Evolutionary conservation across 169 alveolate genomes (phyloP), one percentile per base, ranked within the genome.

Genomic region (Perkinsus olseni): DNA sequence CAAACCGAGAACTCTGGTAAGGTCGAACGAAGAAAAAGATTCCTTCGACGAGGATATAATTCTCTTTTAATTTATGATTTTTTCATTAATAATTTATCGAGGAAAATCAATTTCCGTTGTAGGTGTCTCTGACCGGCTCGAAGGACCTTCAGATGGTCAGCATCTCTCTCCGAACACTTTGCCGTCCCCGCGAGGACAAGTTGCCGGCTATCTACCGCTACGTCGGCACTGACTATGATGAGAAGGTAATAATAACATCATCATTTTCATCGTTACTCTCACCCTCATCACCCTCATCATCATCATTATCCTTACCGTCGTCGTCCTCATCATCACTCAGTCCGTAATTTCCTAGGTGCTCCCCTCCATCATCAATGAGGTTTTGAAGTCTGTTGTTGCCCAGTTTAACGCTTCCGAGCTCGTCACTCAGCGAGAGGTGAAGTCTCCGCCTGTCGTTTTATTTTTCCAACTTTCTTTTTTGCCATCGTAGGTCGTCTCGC

Each of bases 361-460:
- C 50, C 99, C 99, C 0, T 98, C 99, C 17, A 98, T 99, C 92
- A 98, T 98, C 93, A 99, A 98, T 94, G 99, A 99, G 96, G 99
- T 98, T 38, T 94, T 98, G 93, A 98, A 98, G 96, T 96, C 99
- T 92, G 99, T 98, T 39, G 99, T 98, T 28, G 99, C 99, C 38
- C 99, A 99, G 95, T 98, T 97, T 95, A 98, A 99, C 93, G 99
- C 99, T 39, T 96, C 99, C 38, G 99, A 98, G 95, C 96, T 99
- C 50, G 97, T 99, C 94, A 98, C 99, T 28, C 98, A 98, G 97
- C 96, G 99, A 95, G 99, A 99, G 93, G 96, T 97, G 93, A 99
- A 98, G 93, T 92, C 93, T 92, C 4, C 62, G 82, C 37, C 36
- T 62, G 1, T 62, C 31, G 1, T 62, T 24, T 62, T 62, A 62